phyloP scores from a whole-genome alignment of 257 asterid species.

The Plectranthus barbatus region DNA sequence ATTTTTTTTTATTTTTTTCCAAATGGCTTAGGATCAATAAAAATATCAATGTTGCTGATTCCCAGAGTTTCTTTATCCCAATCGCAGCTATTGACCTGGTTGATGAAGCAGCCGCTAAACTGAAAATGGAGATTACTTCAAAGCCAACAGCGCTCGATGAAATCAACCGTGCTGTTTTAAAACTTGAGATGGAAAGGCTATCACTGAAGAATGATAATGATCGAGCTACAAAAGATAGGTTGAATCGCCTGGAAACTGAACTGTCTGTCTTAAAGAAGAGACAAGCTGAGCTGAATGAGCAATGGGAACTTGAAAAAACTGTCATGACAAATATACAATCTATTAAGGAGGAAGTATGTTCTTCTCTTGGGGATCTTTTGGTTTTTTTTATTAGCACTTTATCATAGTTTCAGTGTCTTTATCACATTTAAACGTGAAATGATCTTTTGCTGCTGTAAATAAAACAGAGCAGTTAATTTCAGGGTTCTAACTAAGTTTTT shows the following conservation, averaged over 20 bases:
- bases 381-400: background rate
- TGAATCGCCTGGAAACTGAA: constrained; percentile 75
- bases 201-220: constrained; percentile 87
- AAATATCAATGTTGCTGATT: background rate
- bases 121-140: constrained; percentile 96
- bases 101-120: constrained; percentile 94
- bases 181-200: constrained; percentile 91
- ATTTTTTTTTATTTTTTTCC: background rate
- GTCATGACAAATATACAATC: constrained; percentile 87
- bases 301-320: constrained; percentile 87
- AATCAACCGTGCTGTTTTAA: constrained; percentile 74
- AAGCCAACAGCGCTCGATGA: constrained; percentile 96
- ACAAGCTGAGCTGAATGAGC: constrained; percentile 77
- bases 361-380: background rate
- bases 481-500: constrained; percentile 12
- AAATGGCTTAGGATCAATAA: background rate
- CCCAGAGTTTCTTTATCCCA: constrained; percentile 8
- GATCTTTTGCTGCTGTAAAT: background rate
- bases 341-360: constrained; percentile 77
- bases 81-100: constrained; percentile 89
- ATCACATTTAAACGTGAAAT: background rate
- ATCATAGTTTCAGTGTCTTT: background rate
- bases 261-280: constrained; percentile 65
- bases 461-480: background rate
- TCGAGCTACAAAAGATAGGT: constrained; percentile 81